These are phyloP conservation scores for Pseudotsuga menziesii DNA, from an alignment of 75 land plant genomes.

Conservation along the genomic window DNA sequence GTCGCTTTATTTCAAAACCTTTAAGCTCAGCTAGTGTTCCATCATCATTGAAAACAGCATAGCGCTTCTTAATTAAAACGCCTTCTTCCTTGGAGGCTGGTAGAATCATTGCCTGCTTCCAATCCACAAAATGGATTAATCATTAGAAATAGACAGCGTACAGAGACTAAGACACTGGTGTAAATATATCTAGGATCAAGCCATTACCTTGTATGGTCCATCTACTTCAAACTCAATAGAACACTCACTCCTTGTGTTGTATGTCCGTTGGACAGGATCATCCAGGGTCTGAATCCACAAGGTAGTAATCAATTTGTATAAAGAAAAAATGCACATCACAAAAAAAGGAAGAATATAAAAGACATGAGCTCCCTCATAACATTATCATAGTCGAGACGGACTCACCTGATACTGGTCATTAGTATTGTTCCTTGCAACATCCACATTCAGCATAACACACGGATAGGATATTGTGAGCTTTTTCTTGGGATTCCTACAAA, in stretches of 20 bases:
- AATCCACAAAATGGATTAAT: slow-evolving; percentile 1
- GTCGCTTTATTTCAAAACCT: slow-evolving; percentile 98
- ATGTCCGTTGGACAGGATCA: slow-evolving; percentile 67
- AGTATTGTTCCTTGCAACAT: slow-evolving; percentile 98
- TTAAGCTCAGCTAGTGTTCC: slow-evolving; percentile 97
- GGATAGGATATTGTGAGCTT: slow-evolving; percentile 96
- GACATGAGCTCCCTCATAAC: background rate
- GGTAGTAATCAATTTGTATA: background rate
- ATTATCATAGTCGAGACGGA: background rate
- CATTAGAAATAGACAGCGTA: background rate
- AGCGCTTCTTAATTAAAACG: slow-evolving; percentile 93
- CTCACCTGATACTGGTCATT: slow-evolving; percentile 98
- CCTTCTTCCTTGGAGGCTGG: slow-evolving; percentile 99
- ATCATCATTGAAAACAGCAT: slow-evolving; percentile 99
- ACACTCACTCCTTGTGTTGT: slow-evolving; percentile 92
- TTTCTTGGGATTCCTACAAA: slow-evolving; percentile 66
- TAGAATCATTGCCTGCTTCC: slow-evolving; percentile 88
- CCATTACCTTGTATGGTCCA: slow-evolving; percentile 96
- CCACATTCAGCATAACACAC: slow-evolving; percentile 99
- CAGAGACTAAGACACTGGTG: background rate
- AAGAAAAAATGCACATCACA: slow-evolving; percentile 3
- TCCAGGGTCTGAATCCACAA: slow-evolving; percentile 54
- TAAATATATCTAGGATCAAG: background rate
- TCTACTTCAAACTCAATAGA: slow-evolving; percentile 99
- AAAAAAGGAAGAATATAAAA: background rate